phyloP scores from a whole-genome alignment of 2,329 filamentous ascomycete species.

The Fusarium sp. region DNA sequence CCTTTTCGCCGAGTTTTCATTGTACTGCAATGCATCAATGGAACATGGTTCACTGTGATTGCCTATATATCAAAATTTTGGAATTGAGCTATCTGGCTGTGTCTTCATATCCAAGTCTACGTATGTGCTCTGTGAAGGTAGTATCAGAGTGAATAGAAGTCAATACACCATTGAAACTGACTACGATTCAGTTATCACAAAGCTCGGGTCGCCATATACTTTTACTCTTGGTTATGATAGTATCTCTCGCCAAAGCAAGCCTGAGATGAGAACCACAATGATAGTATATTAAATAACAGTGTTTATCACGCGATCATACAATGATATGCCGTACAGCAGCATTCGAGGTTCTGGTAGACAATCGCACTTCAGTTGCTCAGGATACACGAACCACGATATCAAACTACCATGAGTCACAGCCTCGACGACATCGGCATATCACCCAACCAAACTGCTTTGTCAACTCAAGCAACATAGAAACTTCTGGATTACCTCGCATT shows the following conservation, averaged over 20 bases:
- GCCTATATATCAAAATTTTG: background rate
- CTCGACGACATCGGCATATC: constrained; percentile 7
- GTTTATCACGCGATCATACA: background rate
- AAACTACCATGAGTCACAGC: constrained; percentile 16
- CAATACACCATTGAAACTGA: background rate
- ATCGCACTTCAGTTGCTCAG: background rate
- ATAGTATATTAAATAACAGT: background rate
- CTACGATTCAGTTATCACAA: background rate
- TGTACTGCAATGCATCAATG: too few species aligned
- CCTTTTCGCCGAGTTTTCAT: too few species aligned
- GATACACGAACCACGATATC: background rate
- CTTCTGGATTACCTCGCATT: constrained; percentile 11
- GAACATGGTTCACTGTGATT: too few species aligned
- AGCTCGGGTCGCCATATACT: background rate
- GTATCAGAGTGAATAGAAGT: background rate
- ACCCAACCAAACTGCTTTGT: background rate
- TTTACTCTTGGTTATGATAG: background rate
- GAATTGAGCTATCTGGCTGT: background rate
- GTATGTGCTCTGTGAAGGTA: background rate
- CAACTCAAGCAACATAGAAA: constrained; percentile 7
- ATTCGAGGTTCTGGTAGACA: background rate
- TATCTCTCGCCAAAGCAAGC: background rate
- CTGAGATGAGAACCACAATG: background rate
- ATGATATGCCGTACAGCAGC: background rate
- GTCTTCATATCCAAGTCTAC: background rate